phyloP scores from a whole-genome alignment of 2,329 filamentous ascomycete species.

The Didymella arachidicola region DNA sequence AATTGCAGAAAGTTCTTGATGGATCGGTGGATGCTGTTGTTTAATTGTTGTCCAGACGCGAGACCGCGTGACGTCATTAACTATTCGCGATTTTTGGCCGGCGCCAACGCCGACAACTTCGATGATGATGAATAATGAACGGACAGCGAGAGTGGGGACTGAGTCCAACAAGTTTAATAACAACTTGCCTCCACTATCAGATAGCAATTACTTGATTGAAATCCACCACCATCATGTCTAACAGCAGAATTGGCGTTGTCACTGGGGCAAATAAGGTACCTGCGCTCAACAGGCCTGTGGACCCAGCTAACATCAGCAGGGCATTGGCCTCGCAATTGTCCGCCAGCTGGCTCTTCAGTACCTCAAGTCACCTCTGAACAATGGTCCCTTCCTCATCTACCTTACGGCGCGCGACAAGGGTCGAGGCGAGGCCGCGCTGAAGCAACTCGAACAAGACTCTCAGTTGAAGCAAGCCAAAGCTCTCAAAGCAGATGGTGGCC shows the following conservation, averaged over 20 bases:
- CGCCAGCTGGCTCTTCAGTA: constrained; percentile 63
- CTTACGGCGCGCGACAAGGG: constrained; percentile 60
- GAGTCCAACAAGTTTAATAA: not conserved
- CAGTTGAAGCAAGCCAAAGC: constrained; percentile 58
- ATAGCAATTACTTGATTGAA: not conserved
- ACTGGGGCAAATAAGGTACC: constrained; percentile 63
- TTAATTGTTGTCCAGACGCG: not conserved
- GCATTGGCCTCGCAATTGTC: constrained; percentile 60
- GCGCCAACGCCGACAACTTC: not conserved
- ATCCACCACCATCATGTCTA: constrained; percentile 32
- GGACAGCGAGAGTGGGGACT: constrained; percentile 8
- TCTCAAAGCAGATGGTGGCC: constrained; percentile 45
- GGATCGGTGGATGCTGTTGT: not conserved
- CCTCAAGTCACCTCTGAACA: constrained; percentile 58
- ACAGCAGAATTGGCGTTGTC: constrained; percentile 58
- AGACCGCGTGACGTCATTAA: constrained; percentile 14
- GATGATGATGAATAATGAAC: constrained; percentile 24
- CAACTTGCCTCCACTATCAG: not conserved
- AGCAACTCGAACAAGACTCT: constrained; percentile 54
- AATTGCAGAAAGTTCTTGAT: not conserved
- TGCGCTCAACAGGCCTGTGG: not conserved
- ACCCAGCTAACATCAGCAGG: constrained; percentile 31
- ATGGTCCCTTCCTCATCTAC: constrained; percentile 61
- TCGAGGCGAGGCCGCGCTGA: constrained; percentile 58
- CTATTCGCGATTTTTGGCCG: not conserved